phyloP scores from a whole-genome alignment of 441 rosid species.

The Populus hybrid region DNA sequence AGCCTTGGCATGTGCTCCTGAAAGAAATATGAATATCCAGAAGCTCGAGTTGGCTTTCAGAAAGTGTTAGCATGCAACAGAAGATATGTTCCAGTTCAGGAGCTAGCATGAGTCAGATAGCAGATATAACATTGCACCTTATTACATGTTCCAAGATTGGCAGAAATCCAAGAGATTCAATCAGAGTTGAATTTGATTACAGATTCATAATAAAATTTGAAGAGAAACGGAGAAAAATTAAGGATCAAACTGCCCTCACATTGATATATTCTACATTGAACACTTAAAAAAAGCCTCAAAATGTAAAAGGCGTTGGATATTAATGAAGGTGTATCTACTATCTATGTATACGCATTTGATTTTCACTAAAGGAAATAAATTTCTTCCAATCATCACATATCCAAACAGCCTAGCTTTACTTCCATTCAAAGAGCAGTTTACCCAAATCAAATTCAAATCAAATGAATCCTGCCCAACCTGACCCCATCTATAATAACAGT shows the following conservation, averaged over 20 bases:
- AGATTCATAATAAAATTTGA: background rate
- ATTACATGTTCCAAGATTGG: background rate
- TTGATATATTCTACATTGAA: background rate
- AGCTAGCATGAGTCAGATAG: background rate
- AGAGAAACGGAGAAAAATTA: background rate
- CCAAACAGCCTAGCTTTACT: background rate
- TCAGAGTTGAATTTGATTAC: background rate
- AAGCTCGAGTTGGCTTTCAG: slow-evolving; percentile 7
- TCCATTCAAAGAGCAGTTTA: background rate
- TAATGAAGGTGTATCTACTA: background rate
- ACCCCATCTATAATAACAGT: background rate
- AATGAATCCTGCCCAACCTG: background rate
- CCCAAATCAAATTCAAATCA: background rate
- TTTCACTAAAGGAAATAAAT: background rate
- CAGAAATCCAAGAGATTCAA: background rate
- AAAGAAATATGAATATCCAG: slow-evolving; percentile 1
- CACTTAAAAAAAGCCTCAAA: background rate
- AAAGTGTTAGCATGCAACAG: slow-evolving; percentile 6
- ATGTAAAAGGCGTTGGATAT: background rate
- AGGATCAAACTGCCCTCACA: background rate
- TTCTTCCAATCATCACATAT: background rate
- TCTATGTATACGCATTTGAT: background rate
- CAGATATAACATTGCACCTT: background rate
- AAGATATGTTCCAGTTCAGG: background rate
- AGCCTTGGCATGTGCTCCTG: background rate